Conservation (phyloP, 176 grass and related monocot species). For the Lolium perenne region DNA sequence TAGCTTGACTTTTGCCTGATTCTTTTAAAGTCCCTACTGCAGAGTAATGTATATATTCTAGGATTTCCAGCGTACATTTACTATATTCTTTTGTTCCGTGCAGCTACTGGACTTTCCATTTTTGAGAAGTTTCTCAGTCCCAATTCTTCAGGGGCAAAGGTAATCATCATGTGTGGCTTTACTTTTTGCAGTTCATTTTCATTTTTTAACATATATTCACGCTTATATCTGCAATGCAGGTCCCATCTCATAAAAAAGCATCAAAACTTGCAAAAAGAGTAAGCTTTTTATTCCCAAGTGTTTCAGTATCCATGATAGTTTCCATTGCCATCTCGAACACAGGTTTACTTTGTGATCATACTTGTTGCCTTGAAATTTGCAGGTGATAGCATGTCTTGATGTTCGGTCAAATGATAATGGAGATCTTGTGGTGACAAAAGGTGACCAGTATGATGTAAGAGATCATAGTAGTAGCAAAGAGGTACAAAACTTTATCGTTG, state of each 20-base stretch:
- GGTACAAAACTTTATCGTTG: conserved; percentile 48
- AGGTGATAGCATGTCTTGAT: conserved; percentile 99
- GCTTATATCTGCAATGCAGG: conserved; percentile 48
- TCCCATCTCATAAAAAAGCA: conserved; percentile 68
- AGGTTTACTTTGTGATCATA: conserved; percentile 4
- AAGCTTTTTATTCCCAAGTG: conserved; percentile 38
- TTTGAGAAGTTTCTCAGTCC: conserved; percentile 79
- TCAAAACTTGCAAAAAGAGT: conserved; percentile 98
- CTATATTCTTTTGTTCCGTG: background rate
- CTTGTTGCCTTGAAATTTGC: conserved; percentile 42
- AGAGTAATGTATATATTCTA: background rate
- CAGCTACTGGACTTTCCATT: conserved; percentile 91
- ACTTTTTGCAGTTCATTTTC: conserved; percentile 8
- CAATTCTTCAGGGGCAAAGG: conserved; percentile 67
- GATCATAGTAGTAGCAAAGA: conserved; percentile 76
- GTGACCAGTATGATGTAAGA: conserved; percentile 99
- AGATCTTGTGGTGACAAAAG: conserved; percentile 99
- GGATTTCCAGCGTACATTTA: background rate
- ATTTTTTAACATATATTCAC: conserved; percentile 21
- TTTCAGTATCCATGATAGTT: background rate
- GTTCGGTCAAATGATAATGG: conserved; percentile 95
- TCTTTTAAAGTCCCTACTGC: background rate
- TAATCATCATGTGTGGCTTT: conserved; percentile 43
- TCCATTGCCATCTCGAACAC: background rate
- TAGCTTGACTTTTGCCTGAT: conserved; percentile 30